A percentile compares a stretch with the other conserved stretches of the same genome.
Conservation (phyloP, 805 yeast genomes). For the Wickerhamiella slavikovae region DNA sequence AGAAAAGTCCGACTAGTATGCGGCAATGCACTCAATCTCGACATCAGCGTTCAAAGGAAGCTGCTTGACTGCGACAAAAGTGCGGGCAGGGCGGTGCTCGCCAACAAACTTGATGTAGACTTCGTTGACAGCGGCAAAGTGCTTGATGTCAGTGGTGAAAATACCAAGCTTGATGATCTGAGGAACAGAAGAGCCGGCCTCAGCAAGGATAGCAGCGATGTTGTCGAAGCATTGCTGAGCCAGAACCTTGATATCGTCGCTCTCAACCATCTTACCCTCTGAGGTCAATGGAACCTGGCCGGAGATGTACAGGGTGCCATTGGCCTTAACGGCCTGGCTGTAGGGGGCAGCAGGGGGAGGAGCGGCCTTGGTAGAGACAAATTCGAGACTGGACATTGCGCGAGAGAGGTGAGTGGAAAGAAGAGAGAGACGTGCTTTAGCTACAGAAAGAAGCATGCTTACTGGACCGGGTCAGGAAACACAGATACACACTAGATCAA, state of each 20-base stretch:
- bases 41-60: conserved; percentile 74
- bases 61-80: conserved; percentile 86
- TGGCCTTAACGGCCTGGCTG: conserved; percentile 87
- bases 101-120: conserved; percentile 39
- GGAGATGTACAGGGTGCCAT: conserved; percentile 72
- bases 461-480: no score
- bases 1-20: neutral
- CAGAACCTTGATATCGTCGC: conserved; percentile 35
- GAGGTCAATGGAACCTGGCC: conserved; percentile 90
- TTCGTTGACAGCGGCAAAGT: conserved; percentile 67
- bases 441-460: neutral
- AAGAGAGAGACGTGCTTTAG: no score
- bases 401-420: conserved; percentile 1
- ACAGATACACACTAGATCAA: no score
- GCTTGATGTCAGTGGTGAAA: conserved; percentile 76
- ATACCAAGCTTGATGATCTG: conserved; percentile 75
- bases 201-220: conserved; percentile 45
- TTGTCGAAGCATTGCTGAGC: conserved; percentile 22
- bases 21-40: conserved; percentile 86
- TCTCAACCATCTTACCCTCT: conserved; percentile 56
- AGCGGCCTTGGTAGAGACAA: conserved; percentile 34
- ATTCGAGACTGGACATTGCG: conserved; percentile 7
- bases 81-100: conserved; percentile 60
- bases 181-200: conserved; percentile 65
- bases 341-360: conserved; percentile 96